Percentiles rank a stretch among this genome's conserved stretches.
Conservation (phyloP, 2,329 filamentous ascomycete genomes). For the Cephalotrichum gorgonifer region DNA sequence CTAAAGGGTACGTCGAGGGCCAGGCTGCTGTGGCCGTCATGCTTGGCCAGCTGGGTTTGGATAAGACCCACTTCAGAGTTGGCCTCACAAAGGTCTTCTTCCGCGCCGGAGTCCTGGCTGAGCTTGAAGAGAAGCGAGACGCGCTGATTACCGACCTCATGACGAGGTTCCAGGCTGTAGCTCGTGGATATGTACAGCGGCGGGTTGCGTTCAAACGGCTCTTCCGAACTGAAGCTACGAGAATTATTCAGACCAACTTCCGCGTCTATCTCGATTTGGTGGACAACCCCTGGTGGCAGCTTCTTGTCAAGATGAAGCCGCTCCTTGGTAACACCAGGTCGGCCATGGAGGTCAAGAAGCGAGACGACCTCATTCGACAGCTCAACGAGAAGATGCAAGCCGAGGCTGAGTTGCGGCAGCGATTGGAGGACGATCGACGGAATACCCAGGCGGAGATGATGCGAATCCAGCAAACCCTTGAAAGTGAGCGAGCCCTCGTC, state of each 20-base stretch:
- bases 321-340: conserved; percentile 86
- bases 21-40: conserved; percentile 78
- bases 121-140: conserved; percentile 93
- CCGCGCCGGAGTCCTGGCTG: conserved; percentile 86
- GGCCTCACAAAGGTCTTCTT: conserved; percentile 98
- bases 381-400: conserved; percentile 74
- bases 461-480: conserved; percentile 83
- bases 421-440: conserved; percentile 82
- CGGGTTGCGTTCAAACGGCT: conserved; percentile 85
- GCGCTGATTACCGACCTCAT: conserved; percentile 89
- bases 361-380: conserved; percentile 85
- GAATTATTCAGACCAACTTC: conserved; percentile 92
- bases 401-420: conserved; percentile 64
- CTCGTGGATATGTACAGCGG: conserved; percentile 80
- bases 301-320: conserved; percentile 91
- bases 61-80: conserved; percentile 80
- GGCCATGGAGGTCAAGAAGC: conserved; percentile 85
- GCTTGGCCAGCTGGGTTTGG: conserved; percentile 78
- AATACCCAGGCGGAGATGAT: conserved; percentile 80
- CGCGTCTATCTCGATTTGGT: conserved; percentile 83
- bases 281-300: conserved; percentile 93
- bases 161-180: conserved; percentile 82
- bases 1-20: conserved; percentile 82
- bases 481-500: conserved; percentile 90
- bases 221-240: conserved; percentile 87